Evolutionary conservation across 306 rosid genomes (phyloP), one percentile per base, ranked within the genome.

Genomic region (Lathyrus tuberosus): DNA sequence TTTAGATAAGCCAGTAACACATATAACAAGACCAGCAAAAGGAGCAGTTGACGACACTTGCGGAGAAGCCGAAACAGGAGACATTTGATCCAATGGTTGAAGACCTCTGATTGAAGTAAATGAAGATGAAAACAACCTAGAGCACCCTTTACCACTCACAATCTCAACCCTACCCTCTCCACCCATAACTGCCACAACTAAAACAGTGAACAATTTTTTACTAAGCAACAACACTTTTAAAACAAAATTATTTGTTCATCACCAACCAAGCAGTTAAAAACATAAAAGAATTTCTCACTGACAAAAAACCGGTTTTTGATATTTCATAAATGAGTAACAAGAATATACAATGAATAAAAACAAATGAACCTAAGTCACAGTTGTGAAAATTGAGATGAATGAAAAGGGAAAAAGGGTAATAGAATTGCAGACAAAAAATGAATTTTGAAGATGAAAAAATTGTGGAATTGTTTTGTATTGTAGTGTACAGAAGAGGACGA

Each of bases 1-100:
- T 86, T 87, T 95, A 66, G 99, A 91, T 41, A 95, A 77, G 30
- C 99, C 99, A 48, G 99, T 95, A 49, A 95, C 99, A 47, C 99
- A 95, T 37, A 95, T 87, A 74, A 87, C 80, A 10, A 95, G 97
- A 58, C 95, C 93, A 72, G 84, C 65, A 74, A 95, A 95, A 58
- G 97, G 96, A 62, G 88, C 83, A 43, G 49, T 64, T 60, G 91
- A 78, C 76, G 78, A 79, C 65, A 81, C 70, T 18, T 73, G 81
- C 70, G 46, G n/a, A 69, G 96, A 84, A 62, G 91, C 77, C 0
- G 92, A 65, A 78, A 83, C 92, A 53, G 89, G 86, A 65, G 95
- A 86, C 92, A 85, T 78, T 53, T 86, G 82, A 57, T 78, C 84
- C 81, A 83, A 74, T 8, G 88, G 80, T 66, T 71, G 86, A 73